Evolutionary conservation across 148 eudicot species (phyloP), one percentile per base, ranked within the genome.

Genomic region (Camellia lanceoleosa): DNA sequence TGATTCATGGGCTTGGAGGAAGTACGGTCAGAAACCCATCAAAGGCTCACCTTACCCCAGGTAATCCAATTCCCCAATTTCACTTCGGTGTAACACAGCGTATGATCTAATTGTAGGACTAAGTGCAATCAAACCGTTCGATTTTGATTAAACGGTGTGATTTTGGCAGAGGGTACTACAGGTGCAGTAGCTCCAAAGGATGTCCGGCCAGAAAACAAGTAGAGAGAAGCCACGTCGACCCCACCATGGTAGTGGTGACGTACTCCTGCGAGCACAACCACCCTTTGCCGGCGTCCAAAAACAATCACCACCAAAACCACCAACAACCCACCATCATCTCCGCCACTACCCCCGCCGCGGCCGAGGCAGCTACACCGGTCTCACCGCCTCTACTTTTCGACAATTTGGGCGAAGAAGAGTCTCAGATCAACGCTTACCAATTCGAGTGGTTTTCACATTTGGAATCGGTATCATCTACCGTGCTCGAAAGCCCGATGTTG

Each of bases 131-230:
- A 59, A 14, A 55, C 7, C 16, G 41, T 52, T 2, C 0, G 44
- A n/a, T 9, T 47, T 1, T 77, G 42, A 82, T 52, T 9, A 68
- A 61, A 41, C 9, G 15, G 20, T 4, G 15, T 15, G 72, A 23
- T 77, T 76, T 81, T 84, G 46, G 59, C 85, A 91, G 95, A 75
- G 97, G 95, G 7, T 93, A 93, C 70, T 93, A 91, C 49, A 86
- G 94, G 74, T 93, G 97, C 72, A 93, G 97, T 54, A 93, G 95
- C 84, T 90, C 95, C 56, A 93, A 93, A 80, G 97, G 97, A 0
- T 93, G 97, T 76, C 95, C 97, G 63, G 97, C 97, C 60, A 90
- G 91, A 74, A 93, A 93, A 68, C 97, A 93, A 87, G 95, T 93
- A 13, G 97, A 93, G 80, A 86, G 92, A 75, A 93, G 93, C 77